Base-by-base conservation (phyloP, 176 grass and related monocot species). In the Bromus sterilis region DNA sequence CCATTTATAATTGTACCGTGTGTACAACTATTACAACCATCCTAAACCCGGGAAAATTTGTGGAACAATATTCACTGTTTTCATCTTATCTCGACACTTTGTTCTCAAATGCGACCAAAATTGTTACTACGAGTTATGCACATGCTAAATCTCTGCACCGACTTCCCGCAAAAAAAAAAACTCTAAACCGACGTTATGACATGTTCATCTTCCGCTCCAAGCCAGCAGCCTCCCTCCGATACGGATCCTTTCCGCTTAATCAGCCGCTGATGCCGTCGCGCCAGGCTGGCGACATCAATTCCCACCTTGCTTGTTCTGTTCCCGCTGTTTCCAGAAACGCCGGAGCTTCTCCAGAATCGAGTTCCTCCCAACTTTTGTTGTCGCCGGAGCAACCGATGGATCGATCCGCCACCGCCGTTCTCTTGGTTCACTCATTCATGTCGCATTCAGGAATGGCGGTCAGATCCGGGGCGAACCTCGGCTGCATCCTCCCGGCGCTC, bases 391-490 rank as follows among this genome's bases (percentile, higher is more conserved):
- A 31, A 66, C 11, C 44, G 43, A 74, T 51, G 13, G 11, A 36
- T 44, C 9, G 6, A 46, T 42, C 31, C 28, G 41, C 60, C 2
- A 3, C 0, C 20, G 42, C 3, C 14, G 11, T 11, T 70, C 14
- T 24, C 6, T 34, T 40, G 6, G n/a, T 71, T 89, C 82, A 70
- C 86, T 78, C 58, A 7, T 16, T 23, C 49, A 15, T 62, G 14
- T 85, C 85, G 80, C 69, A 75, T 66, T 95, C 93, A 6, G 93
- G 74, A 80, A 95, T 95, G 33, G 90, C 78, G 20, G 28, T 42
- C n/a, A 95, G 53, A 15, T 90, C 85, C 0, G 93, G 58, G 4
- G 80, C 46, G 78, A 92, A 95, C 71, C 74, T 57, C 61, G 36
- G 30, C 8, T n/a, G 57, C 72, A 42, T 57, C 77, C 44, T 53